phyloP scores from a whole-genome alignment of 2,329 filamentous ascomycete species.

The Botrytis byssoidea region DNA sequence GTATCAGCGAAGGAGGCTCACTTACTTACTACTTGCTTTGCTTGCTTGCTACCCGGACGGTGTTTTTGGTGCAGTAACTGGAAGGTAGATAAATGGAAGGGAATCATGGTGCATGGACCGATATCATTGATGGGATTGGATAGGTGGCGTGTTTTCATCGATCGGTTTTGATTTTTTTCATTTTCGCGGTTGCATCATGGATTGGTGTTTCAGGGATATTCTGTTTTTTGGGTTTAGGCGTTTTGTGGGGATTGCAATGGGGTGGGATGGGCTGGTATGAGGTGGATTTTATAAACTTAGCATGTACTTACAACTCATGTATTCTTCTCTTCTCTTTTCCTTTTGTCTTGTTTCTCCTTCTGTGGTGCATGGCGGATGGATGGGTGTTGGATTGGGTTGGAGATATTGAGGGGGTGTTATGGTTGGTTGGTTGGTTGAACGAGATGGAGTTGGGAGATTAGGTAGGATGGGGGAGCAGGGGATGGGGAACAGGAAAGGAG shows the following conservation, averaged over 20 bases:
- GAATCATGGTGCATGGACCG: slow-evolving; percentile 15
- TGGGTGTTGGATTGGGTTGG: not conserved
- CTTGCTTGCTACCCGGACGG: slow-evolving; percentile 10
- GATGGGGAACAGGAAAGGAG: not conserved
- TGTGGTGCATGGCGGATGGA: not conserved
- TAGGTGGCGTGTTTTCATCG: slow-evolving; percentile 1
- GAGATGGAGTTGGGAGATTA: not conserved
- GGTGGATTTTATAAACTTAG: not conserved
- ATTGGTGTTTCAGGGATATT: not conserved
- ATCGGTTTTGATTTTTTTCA: not conserved
- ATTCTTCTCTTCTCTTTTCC: not conserved
- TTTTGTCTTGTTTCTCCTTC: not conserved
- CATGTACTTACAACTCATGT: slow-evolving; percentile 14
- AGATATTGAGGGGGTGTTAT: not conserved
- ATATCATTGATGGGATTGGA: slow-evolving; percentile 10
- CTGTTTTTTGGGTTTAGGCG: not conserved
- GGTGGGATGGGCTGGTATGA: not conserved
- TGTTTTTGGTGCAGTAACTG: slow-evolving; percentile 19
- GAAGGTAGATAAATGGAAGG: slow-evolving; percentile 13
- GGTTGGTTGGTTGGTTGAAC: not conserved
- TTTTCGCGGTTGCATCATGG: not conserved
- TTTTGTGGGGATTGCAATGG: not conserved
- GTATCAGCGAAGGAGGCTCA: slow-evolving; percentile 1
- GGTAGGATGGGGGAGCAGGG: not conserved
- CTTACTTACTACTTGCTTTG: slow-evolving; percentile 12